A percentile compares a stretch with the other conserved stretches of the same genome.
phyloP scores from a whole-genome alignment of 345 rosid genomes.

The Rubroshorea leprosula region DNA sequence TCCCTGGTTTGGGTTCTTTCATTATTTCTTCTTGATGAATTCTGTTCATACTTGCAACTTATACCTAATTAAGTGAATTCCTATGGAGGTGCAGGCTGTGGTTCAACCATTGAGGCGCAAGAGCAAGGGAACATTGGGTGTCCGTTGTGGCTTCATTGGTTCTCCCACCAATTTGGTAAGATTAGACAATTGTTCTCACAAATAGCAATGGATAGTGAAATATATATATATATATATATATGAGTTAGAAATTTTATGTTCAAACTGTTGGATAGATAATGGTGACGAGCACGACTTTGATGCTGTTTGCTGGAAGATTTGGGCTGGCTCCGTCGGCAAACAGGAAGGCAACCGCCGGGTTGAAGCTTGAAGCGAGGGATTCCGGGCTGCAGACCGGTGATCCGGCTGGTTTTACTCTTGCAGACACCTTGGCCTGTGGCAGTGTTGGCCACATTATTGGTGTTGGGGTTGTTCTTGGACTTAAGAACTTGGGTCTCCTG shows the following conservation, averaged over 20 bases:
- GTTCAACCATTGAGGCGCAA: constrained; percentile 57
- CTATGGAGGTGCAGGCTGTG: constrained; percentile 41
- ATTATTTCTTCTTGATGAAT: background rate
- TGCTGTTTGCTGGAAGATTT: constrained; percentile 93
- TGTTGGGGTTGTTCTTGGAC: constrained; percentile 89
- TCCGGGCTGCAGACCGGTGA: constrained; percentile 89
- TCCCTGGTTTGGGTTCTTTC: constrained; percentile 44
- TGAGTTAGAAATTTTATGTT: no score
- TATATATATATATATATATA: no score
- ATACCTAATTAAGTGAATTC: background rate
- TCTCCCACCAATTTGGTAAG: constrained; percentile 87
- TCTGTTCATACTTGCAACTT: background rate
- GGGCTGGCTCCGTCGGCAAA: constrained; percentile 98
- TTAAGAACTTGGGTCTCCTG: constrained; percentile 72
- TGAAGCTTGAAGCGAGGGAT: constrained; percentile 82
- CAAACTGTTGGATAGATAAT: constrained; percentile 73
- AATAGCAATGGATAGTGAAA: no score
- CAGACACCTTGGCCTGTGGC: constrained; percentile 97
- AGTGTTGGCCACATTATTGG: constrained; percentile 80
- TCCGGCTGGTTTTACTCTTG: constrained; percentile 94
- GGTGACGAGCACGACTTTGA: constrained; percentile 75
- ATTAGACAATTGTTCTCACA: no score
- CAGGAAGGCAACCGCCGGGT: constrained; percentile 88
- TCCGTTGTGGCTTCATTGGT: constrained; percentile 80
- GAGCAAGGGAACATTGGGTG: constrained; percentile 71